Base-by-base conservation (phyloP, 1,284 basidiomycete genomes). In the Ustilago nuda region DNA sequence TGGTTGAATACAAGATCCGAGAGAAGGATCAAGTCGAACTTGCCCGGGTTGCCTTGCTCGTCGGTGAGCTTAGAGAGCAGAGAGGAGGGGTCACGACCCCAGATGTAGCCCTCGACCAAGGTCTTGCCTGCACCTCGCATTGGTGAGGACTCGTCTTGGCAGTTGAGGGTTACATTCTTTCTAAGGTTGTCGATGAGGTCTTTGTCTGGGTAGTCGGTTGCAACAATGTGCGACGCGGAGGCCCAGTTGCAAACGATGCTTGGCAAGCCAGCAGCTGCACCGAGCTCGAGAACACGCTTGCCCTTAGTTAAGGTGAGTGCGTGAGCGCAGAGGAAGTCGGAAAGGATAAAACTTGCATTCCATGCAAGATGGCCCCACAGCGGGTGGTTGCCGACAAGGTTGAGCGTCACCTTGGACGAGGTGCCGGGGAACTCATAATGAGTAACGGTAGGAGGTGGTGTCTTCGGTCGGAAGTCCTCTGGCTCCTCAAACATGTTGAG, bases 151-250 rank as follows among this genome's bases (percentile, higher is more conserved):
- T 85, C 74, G 2, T 84, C 76, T 3, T 80, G 72, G 4, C 92
- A 71, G 81, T 95, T 95, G 33, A 85, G 77, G 3, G 87, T 82
- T 0, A 93, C 89, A 83, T 98, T 98, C 66, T 89, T 86, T 13
- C 86, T 81, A 50, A 98, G 88, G 82, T 97, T 98, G 2, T 92
- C 88, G 52, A 98, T 86, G n/a, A 98, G 88, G 3, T 88, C 85
- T 2, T 88, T 82, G 79, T 98, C 96, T 0, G 95, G 95, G 86
- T 98, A 98, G 86, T 99, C 96, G 0, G 96, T 97, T 32, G 95
- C 87, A 1, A 96, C 89, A 4, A 92, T 91, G 91, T 92, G 69
- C 33, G 56, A 61, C 0, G 84, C 83, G 4, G 77, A 78, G 2
- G 66, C 66, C 65, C 76, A 73, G 52, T 69, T 77, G 64, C 71